A percentile compares a stretch with the other conserved stretches of the same genome.
Evolutionary conservation across 225 moss, liverwort and hornwort species (phyloP).

Genomic region (Polytrichum commune): DNA sequence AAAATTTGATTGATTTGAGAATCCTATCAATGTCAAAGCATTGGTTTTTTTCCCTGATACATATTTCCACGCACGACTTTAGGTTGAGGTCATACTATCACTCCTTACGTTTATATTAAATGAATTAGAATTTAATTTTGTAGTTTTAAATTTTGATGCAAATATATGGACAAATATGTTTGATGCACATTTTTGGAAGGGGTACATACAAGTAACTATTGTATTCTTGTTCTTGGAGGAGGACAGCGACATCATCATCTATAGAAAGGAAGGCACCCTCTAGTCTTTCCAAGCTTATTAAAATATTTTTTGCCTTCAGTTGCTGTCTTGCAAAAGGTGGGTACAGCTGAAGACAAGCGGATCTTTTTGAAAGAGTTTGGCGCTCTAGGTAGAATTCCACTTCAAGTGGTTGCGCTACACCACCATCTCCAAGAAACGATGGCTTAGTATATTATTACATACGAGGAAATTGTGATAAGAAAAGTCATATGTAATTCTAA

Average conservation of each 20-base stretch:
- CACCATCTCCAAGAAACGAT: not conserved
- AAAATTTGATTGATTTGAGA: not conserved
- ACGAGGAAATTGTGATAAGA: too few relatives aligned
- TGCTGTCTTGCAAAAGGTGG: not conserved
- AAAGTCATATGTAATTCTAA: too few relatives aligned
- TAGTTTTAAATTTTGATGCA: too few relatives aligned
- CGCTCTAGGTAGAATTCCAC: not conserved
- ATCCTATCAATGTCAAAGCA: not conserved
- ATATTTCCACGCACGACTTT: not conserved
- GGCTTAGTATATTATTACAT: too few relatives aligned
- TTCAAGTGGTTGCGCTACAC: not conserved
- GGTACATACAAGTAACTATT: slow-evolving; percentile 1
- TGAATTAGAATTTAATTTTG: too few relatives aligned
- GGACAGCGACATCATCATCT: not conserved
- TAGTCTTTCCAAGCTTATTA: not conserved
- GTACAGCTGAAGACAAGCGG: not conserved
- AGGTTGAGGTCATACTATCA: too few relatives aligned
- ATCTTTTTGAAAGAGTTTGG: not conserved
- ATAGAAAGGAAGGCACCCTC: not conserved
- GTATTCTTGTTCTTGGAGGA: not conserved
- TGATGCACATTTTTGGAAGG: not conserved
- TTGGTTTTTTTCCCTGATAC: not conserved
- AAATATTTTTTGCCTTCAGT: not conserved
- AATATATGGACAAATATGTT: not conserved
- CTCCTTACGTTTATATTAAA: too few relatives aligned